Base-by-base conservation (phyloP, 2,329 filamentous ascomycete genomes). In the Hymenoscyphus fraxineus region DNA sequence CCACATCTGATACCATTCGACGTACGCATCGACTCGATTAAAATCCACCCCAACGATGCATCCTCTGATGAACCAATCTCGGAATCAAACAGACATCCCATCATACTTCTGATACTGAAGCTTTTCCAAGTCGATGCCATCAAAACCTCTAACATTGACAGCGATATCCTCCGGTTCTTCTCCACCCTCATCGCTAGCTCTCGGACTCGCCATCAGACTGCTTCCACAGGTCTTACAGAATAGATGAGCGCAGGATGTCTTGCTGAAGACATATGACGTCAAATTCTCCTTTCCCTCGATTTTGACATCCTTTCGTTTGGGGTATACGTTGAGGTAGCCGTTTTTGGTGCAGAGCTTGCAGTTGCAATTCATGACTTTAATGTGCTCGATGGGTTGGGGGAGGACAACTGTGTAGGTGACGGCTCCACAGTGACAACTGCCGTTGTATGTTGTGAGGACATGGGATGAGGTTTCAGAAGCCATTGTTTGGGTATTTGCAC, bases 101-200 rank as follows among this genome's bases (percentile, higher is more conserved):
- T 61, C 51, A 35, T 56, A 57, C 27, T 55, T 27, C 3, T 35
- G 7, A 32, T 44, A 61, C 22, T 56, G 44, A 16, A 61, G 51
- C 51, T 57, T 56, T 1, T 57, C 60, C 32, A 61, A 56, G n/a
- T 61, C 60, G 13, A 61, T 31, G 40, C 41, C 60, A 9, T 22
- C 60, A 39, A 61, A 51, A n/a, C 54, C 54, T 27, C 60, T 55
- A n/a, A 61, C 60, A 56, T 61, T 56, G 9, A 60, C 44, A 54
- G 59, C 59, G 3, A 60, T 22, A 27, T 56, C 60, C 15, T 27
- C 44, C 9, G 47, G 39, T 38, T 56, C 60, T n/a, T 56, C 60
- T 41, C 41, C 51, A 3, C 51, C 47, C 12, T 61, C 59, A 10
- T 40, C 60, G 19, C 54, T 39, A 1, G 38, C 51, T 16, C 60